phyloP scores from a whole-genome alignment of 257 asterid species.

The Capsicum pubescens region DNA sequence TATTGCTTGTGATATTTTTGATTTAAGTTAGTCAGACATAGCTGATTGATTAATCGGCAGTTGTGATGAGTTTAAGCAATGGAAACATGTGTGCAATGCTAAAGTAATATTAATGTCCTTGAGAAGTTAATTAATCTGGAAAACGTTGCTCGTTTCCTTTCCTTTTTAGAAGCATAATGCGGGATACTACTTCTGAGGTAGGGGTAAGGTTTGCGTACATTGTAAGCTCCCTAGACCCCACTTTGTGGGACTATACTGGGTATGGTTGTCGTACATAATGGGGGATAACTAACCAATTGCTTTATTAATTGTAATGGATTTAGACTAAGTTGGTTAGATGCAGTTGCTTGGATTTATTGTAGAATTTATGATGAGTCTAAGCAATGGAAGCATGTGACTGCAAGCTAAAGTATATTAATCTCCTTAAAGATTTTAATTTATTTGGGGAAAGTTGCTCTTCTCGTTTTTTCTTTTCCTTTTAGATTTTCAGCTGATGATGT shows the following conservation, averaged over 20 bases:
- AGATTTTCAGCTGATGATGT: not conserved
- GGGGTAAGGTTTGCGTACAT: no score
- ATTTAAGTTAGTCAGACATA: not conserved
- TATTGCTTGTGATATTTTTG: not conserved
- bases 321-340: conserved; percentile 3
- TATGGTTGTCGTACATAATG: not conserved
- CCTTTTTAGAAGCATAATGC: conserved; percentile 11
- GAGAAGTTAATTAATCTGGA: not conserved
- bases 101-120: not conserved
- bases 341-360: not conserved
- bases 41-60: not conserved
- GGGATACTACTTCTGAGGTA: no score
- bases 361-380: conserved; percentile 5
- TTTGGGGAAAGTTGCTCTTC: not conserved
- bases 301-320: not conserved
- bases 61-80: not conserved
- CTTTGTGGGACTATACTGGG: no score
- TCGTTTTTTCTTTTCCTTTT: not conserved
- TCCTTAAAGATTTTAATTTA: not conserved
- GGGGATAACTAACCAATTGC: not conserved
- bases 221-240: no score
- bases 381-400: conserved; percentile 12
- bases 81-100: not conserved
- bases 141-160: not conserved
- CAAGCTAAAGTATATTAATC: conserved; percentile 10